Conservation (phyloP, 495 filamentous ascomycete genomes). For the Daldinia grandis region DNA sequence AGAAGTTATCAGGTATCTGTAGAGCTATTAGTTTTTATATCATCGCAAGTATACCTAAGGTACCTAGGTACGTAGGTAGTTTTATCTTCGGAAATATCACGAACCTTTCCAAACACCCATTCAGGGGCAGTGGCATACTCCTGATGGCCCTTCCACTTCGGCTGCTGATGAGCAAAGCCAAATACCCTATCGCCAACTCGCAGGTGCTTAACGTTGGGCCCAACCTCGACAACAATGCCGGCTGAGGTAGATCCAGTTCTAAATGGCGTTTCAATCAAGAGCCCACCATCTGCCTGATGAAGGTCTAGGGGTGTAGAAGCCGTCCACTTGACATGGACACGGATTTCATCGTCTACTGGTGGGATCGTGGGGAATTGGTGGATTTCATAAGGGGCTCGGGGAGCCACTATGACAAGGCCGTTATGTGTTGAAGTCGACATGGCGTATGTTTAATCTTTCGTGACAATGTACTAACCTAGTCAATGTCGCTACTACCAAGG, state of each 20-base stretch:
- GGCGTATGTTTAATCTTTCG: not conserved
- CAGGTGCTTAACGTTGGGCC: slow-evolving; percentile 49
- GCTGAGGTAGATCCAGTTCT: slow-evolving; percentile 50
- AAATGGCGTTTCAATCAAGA: slow-evolving; percentile 54
- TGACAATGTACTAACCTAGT: not conserved
- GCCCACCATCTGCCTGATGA: slow-evolving; percentile 62
- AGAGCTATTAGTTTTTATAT: slow-evolving; percentile 7
- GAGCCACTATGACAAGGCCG: slow-evolving; percentile 50
- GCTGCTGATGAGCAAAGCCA: slow-evolving; percentile 54
- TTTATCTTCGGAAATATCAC: not conserved
- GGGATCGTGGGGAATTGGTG: slow-evolving; percentile 48
- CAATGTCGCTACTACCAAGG: not conserved
- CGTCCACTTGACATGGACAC: slow-evolving; percentile 58
- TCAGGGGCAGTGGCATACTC: slow-evolving; percentile 51
- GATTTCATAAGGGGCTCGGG: slow-evolving; percentile 50
- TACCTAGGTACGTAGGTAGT: too few relatives aligned
- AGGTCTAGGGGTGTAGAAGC: slow-evolving; percentile 63
- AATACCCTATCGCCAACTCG: slow-evolving; percentile 58
- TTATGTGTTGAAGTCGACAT: slow-evolving; percentile 47
- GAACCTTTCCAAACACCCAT: slow-evolving; percentile 47
- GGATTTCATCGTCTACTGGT: slow-evolving; percentile 51
- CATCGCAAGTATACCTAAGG: not conserved
- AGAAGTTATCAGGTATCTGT: slow-evolving; percentile 49
- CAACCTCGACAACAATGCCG: slow-evolving; percentile 56
- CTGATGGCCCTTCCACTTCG: slow-evolving; percentile 56